Evolutionary conservation across 169 alveolate species (phyloP).

Genomic region (Plasmodium blacklocki): DNA sequence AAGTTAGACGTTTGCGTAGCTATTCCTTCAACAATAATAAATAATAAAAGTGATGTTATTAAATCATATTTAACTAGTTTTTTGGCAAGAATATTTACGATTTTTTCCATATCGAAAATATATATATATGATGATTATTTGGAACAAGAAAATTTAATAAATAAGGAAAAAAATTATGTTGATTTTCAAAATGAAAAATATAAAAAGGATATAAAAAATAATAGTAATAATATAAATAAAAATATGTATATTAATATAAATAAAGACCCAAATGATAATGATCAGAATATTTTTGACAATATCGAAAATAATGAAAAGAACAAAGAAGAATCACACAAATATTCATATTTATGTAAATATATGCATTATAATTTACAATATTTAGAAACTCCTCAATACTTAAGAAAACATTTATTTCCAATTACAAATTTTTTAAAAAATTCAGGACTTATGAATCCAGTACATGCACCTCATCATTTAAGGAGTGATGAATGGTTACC

Average conservation of each 20-base stretch:
- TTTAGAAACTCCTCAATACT: slow-evolving; percentile 99
- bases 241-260: not conserved
- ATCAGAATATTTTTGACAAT: not conserved
- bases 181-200: not conserved
- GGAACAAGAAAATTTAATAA: not conserved
- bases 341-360: slow-evolving; percentile 60
- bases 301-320: not conserved
- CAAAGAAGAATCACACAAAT: slow-evolving; percentile 1
- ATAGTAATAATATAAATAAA: not conserved
- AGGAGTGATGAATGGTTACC: slow-evolving; percentile 95
- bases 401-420: slow-evolving; percentile 91
- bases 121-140: slow-evolving; percentile 60
- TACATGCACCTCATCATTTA: slow-evolving; percentile 99
- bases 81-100: slow-evolving; percentile 63
- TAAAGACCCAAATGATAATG: not conserved
- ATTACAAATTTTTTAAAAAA: slow-evolving; percentile 90
- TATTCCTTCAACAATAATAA: slow-evolving; percentile 67
- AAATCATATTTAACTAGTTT: slow-evolving; percentile 59
- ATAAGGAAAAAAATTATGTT: not conserved
- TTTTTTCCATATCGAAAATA: slow-evolving; percentile 51
- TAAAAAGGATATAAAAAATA: not conserved
- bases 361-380: slow-evolving; percentile 88
- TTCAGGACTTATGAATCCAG: slow-evolving; percentile 98
- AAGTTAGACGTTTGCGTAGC: slow-evolving; percentile 44
- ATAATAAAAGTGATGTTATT: slow-evolving; percentile 64